Base-by-base conservation (phyloP, 2,329 filamentous ascomycete species). In the Pezicula rhizophila region DNA sequence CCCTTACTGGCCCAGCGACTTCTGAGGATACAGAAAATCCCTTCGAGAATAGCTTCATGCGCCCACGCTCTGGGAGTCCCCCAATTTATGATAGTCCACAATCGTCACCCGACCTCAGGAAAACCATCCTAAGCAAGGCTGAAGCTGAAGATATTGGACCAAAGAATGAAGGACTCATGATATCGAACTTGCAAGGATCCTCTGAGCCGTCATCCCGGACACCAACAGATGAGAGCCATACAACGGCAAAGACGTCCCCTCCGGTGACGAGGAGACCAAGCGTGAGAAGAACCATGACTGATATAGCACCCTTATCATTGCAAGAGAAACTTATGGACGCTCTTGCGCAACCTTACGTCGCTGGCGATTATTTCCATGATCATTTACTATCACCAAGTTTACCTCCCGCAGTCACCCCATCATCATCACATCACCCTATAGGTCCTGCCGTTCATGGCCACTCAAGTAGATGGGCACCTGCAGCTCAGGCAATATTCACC, bases 401-500 rank as follows among this genome's bases (percentile, higher is more conserved):
- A 26, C 67, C 66, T 46, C 51, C 57, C 35, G 40, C 52, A n/a
- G 52, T 47, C 12, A 51, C 57, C 45, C 66, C 68, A 47, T 66
- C 67, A 43, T 54, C 8, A 46, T 57, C 3, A 55, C 53, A 57
- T 40, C 61, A 65, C 50, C 56, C 61, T 43, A 28, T 79, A 2
- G 75, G 73, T 10, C 73, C 84, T 14, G 73, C 78, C 8, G 78
- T 88, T n/a, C 92, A 96, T 66, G 87, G 87, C 8, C 91, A 96
- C 68, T 87, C 89, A 50, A 93, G 88, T 60, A 82, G 93, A 66
- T 96, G 90, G 83, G 84, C 87, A 12, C 90, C 90, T 7, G 88
- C 89, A 38, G 88, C 92, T 5, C 93, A 99, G 66, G 93, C 93
- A 46, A 96, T 99, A 49, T 99, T 99, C 65, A 95, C 92, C 7